Conservation (phyloP, 768 basidiomycete genomes). For the Suillus ampliporus region DNA sequence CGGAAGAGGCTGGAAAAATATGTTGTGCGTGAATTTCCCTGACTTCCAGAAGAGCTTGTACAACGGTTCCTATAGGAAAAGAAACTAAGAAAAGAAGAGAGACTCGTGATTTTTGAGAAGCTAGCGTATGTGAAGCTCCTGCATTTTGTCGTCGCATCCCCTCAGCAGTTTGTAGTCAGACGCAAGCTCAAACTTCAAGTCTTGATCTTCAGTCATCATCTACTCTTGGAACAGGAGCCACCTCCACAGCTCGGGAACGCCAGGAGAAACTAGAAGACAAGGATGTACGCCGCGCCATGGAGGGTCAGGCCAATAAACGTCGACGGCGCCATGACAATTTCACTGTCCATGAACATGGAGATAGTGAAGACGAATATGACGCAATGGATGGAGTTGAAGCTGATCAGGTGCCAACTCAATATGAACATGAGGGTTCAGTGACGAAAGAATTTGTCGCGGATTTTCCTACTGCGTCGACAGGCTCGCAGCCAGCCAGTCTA, state of each 20-base stretch:
- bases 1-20: slow-evolving; percentile 91
- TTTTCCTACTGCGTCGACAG: slow-evolving; percentile 15
- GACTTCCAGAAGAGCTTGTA: background rate
- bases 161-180: slow-evolving; percentile 59
- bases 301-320: slow-evolving; percentile 53
- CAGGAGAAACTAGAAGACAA: slow-evolving; percentile 65
- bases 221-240: slow-evolving; percentile 79
- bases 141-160: slow-evolving; percentile 18
- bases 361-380: slow-evolving; percentile 44
- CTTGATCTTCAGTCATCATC: slow-evolving; percentile 78
- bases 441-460: slow-evolving; percentile 22
- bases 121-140: slow-evolving; percentile 63
- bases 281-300: slow-evolving; percentile 56
- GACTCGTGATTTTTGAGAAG: slow-evolving; percentile 76
- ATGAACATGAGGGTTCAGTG: background rate
- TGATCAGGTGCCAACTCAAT: background rate
- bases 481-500: slow-evolving; percentile 20
- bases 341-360: slow-evolving; percentile 13
- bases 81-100: slow-evolving; percentile 91
- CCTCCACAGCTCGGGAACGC: slow-evolving; percentile 62
- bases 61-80: slow-evolving; percentile 63
- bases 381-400: slow-evolving; percentile 28
- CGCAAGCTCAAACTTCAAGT: slow-evolving; percentile 70
- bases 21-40: slow-evolving; percentile 61
- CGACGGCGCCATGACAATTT: slow-evolving; percentile 48